phyloP scores from a whole-genome alignment of 2,329 filamentous ascomycete genomes.

The Ophiostoma populinum region DNA sequence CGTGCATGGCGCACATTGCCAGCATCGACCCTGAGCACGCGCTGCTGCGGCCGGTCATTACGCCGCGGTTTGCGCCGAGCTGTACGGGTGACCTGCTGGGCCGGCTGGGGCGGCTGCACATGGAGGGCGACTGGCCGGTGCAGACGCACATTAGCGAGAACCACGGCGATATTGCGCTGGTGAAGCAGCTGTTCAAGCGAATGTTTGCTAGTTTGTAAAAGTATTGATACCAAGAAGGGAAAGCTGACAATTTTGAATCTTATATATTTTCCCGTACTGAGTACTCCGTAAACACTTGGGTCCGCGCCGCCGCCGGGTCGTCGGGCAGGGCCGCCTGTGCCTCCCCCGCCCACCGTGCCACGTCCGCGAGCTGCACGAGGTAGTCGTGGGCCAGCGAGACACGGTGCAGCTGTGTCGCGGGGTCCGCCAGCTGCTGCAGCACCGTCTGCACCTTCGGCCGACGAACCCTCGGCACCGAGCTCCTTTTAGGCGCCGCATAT shows the following conservation, averaged over 20 bases:
- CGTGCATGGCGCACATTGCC: constrained; percentile 48
- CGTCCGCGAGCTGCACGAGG: constrained; percentile 68
- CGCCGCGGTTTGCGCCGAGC: constrained; percentile 49
- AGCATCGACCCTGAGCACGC: constrained; percentile 44
- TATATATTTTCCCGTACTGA: no score
- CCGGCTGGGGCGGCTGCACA: constrained; percentile 46
- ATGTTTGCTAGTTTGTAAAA: constrained; percentile 43
- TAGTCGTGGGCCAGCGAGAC: constrained; percentile 66
- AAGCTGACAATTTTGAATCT: no score
- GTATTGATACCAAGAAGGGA: no score
- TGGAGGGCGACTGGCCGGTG: constrained; percentile 44
- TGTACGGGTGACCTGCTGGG: constrained; percentile 44
- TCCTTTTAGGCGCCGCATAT: constrained; percentile 74
- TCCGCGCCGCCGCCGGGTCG: constrained; percentile 41
- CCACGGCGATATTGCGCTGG: constrained; percentile 51
- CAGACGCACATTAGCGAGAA: constrained; percentile 93
- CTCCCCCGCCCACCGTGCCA: constrained; percentile 59
- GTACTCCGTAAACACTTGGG: no score
- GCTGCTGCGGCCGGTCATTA: constrained; percentile 65
- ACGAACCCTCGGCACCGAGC: constrained; percentile 83
- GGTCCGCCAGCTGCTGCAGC: constrained; percentile 57
- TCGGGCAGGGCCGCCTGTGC: constrained; percentile 48
- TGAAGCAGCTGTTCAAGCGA: constrained; percentile 48
- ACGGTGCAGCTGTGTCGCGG: constrained; percentile 62
- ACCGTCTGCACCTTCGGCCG: constrained; percentile 62